These are phyloP conservation scores for Sclerotinia borealis DNA, from an alignment of 2,329 filamentous ascomycete genomes.

Conservation along the genomic window DNA sequence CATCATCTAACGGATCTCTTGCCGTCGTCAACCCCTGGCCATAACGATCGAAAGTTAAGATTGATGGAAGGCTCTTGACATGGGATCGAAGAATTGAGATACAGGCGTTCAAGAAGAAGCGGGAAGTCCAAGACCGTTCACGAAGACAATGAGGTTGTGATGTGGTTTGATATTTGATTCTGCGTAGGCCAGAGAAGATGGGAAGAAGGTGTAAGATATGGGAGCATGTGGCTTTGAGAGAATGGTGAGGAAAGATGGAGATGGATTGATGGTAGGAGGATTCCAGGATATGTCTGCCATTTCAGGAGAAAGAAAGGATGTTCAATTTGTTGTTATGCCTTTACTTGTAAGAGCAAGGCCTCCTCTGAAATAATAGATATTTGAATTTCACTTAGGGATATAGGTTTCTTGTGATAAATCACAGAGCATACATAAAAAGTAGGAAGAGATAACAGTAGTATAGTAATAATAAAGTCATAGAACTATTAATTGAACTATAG, in stretches of 20 bases:
- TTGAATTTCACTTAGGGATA: too few relatives aligned
- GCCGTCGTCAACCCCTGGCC: constrained; percentile 26
- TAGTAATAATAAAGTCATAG: too few relatives aligned
- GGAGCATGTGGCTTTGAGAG: constrained; percentile 31
- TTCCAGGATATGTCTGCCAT: background rate
- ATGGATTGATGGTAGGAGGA: background rate
- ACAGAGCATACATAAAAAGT: too few relatives aligned
- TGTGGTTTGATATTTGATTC: background rate
- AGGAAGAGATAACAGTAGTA: too few relatives aligned
- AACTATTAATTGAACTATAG: too few relatives aligned
- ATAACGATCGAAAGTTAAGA: constrained; percentile 33
- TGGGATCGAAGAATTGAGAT: constrained; percentile 25
- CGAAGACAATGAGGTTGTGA: constrained; percentile 27
- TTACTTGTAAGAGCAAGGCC: too few relatives aligned
- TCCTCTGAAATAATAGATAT: too few relatives aligned
- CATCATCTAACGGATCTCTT: constrained; percentile 26
- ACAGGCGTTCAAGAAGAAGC: constrained; percentile 27
- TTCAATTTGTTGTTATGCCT: background rate
- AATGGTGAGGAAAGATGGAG: constrained; percentile 19
- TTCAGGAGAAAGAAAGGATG: background rate
- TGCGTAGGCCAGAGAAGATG: constrained; percentile 14
- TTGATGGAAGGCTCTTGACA: constrained; percentile 23
- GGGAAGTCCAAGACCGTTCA: constrained; percentile 32
- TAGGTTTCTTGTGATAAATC: too few relatives aligned
- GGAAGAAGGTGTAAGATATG: constrained; percentile 29